phyloP scores from a whole-genome alignment of 345 rosid species.

The Erodium maritimum region DNA sequence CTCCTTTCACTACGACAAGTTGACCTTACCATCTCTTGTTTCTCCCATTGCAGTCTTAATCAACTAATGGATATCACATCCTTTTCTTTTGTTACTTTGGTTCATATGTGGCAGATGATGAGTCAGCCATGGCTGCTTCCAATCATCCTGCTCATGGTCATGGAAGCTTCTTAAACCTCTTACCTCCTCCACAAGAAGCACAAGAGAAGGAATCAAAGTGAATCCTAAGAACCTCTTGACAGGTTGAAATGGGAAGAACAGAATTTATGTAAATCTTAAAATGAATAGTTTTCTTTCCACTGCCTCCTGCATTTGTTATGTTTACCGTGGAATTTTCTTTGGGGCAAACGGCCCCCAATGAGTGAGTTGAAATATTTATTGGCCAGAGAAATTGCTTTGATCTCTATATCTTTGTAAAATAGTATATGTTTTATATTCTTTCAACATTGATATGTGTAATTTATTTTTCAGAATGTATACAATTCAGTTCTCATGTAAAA shows the following conservation, averaged over 20 bases:
- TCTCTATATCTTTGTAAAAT: too few relatives aligned
- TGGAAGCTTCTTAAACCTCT: slow-evolving; percentile 76
- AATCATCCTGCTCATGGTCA: slow-evolving; percentile 56
- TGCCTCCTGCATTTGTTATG: background rate
- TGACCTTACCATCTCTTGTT: too few relatives aligned
- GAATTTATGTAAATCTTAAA: slow-evolving; percentile 7
- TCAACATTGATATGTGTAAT: too few relatives aligned
- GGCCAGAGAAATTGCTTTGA: too few relatives aligned
- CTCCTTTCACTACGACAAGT: too few relatives aligned
- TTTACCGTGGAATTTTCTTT: background rate
- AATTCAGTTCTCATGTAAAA: too few relatives aligned
- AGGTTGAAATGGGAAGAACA: slow-evolving; percentile 1
- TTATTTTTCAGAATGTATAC: too few relatives aligned
- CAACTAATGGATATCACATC: background rate
- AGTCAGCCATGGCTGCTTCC: slow-evolving; percentile 35
- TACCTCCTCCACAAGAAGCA: slow-evolving; percentile 55
- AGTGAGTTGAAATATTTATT: too few relatives aligned
- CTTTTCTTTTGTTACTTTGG: background rate
- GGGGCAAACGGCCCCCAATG: too few relatives aligned
- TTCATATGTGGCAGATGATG: slow-evolving; percentile 46
- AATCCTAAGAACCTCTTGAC: slow-evolving; percentile 7
- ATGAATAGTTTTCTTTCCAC: slow-evolving; percentile 14
- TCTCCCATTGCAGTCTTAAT: background rate
- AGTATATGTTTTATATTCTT: too few relatives aligned
- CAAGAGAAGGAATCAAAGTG: slow-evolving; percentile 42